Conservation (phyloP, 306 rosid species). For the Senna tora region DNA sequence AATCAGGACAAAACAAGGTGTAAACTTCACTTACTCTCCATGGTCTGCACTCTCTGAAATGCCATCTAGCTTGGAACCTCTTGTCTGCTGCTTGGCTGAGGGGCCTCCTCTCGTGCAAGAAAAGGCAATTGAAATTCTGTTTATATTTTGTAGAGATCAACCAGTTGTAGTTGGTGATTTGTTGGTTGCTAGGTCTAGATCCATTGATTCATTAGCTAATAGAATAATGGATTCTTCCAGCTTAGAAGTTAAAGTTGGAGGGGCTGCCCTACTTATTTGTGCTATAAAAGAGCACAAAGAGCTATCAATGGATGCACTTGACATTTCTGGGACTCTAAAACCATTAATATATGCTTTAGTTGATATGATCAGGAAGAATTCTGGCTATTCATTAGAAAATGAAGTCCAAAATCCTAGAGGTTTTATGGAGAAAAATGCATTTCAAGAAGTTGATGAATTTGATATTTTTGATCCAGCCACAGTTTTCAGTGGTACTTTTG, state of each 20-base stretch:
- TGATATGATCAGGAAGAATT: slow-evolving; percentile 70
- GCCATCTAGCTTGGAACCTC: slow-evolving; percentile 74
- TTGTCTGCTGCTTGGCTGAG: slow-evolving; percentile 79
- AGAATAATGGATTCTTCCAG: slow-evolving; percentile 78
- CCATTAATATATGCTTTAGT: slow-evolving; percentile 71
- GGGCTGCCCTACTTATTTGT: slow-evolving; percentile 78
- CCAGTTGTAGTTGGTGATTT: slow-evolving; percentile 67
- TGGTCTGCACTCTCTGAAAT: slow-evolving; percentile 72
- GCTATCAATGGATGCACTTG: slow-evolving; percentile 71
- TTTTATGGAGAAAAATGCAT: slow-evolving; percentile 71
- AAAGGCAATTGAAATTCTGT: slow-evolving; percentile 83
- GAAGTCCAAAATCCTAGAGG: slow-evolving; percentile 67
- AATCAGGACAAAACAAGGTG: slow-evolving; percentile 71
- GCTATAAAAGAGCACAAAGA: slow-evolving; percentile 75
- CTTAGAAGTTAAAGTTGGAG: slow-evolving; percentile 84
- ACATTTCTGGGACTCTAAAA: slow-evolving; percentile 61
- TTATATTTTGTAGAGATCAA: slow-evolving; percentile 83
- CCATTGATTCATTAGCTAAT: slow-evolving; percentile 72
- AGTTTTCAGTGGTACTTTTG: slow-evolving; percentile 70
- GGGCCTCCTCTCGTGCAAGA: slow-evolving; percentile 83
- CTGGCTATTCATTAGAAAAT: slow-evolving; percentile 57
- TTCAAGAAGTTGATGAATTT: slow-evolving; percentile 69
- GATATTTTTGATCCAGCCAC: slow-evolving; percentile 71
- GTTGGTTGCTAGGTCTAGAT: slow-evolving; percentile 60
- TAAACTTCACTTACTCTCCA: slow-evolving; percentile 56